Evolutionary conservation across 2,329 filamentous ascomycete species (phyloP), one percentile per base, ranked within the genome.

Genomic region (Onygenales sp.): DNA sequence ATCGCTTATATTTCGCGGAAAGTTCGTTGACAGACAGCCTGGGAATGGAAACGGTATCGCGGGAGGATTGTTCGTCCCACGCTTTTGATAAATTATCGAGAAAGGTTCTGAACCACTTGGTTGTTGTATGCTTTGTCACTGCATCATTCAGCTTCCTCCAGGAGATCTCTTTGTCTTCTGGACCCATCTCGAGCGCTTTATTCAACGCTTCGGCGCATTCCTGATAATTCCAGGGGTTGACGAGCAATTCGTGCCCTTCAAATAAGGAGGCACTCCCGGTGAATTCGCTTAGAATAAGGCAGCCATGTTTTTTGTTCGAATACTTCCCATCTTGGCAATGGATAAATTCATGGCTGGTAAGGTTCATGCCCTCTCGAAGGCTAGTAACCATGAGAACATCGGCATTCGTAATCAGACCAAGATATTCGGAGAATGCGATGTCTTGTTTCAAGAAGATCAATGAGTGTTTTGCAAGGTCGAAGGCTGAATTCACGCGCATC

Each of bases 151-250:
- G 75, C 56, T 83, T 83, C 31, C 76, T 76, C 86, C 91, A 97
- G 10, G 90, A 82, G 11, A 73, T 67, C 56, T 82, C 76, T 69
- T 88, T 92, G 67, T 96, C 88, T 2, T 82, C 80, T 2, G 82
- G 77, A 2, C 71, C 74, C 85, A 96, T 94, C 59, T 92, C 87
- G 14, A 97, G 74, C 0, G 91, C 90, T 51, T 80, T 77, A 67
- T 87, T 85, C 70, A 97, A 92, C 8, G 90, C 88, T 34, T 93
- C 84, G 49, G 90, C 88, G 62, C 88, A 94, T 65, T 89, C 83
- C 37, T 86, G 82, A 68, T 95, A 95, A 67, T 96, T 88, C 92
- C 92, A 97, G 0, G 92, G 92, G 65, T 97, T 97, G 63, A 97
- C 86, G 0, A 88, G 81, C 11, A 97, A 78, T 58, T 93, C 86